Base-by-base conservation (phyloP, 805 yeast genomes). In the Hanseniaspora mollemarum region DNA sequence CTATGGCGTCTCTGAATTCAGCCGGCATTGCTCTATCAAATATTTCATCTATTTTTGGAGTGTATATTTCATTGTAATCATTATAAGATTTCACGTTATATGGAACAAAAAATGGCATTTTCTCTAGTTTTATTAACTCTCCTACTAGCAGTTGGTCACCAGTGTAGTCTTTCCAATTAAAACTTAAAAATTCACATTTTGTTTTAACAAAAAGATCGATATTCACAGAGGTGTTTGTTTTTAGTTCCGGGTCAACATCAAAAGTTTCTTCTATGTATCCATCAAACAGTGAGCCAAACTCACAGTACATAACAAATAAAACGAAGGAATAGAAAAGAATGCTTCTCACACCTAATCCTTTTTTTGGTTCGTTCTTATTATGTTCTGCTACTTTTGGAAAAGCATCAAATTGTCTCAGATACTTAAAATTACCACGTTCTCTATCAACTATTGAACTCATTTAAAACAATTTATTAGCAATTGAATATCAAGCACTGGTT, bases 241-340 rank as follows among this genome's bases (percentile, higher is more conserved):
- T 67, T 15, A 86, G 66, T 3, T 69, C 67, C 32, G 72, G 70
- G 59, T 85, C 94, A 4, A 92, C 94, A 2, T 73, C 69, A 63
- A 85, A 92, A 57, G 81, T 84, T 56, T 81, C 83, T 58, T 81
- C 87, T 7, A 83, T 74, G 52, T 73, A 74, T 2, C 96, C 96
- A 50, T 92, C 95, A 52, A 88, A 70, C 62, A 74, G 85, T 13
- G 83, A 81, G 7, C 96, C 95, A 26, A 87, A 66, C 61, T 88
- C 94, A 13, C 85, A 76, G 85, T 94, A 90, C 5, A 85, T 64
- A 33, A 88, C 69, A 59, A 87, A 76, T 15, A 86, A 59, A 16
- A 83, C 74, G 53, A 75, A 71, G 24, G 82, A 56, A n/a, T 74
- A 70, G 15, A 87, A 78, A 43, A 82, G 39, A 3, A 86, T 57